phyloP scores from a whole-genome alignment of 2,329 filamentous ascomycete genomes.

The Aspergillus ochraceus region DNA sequence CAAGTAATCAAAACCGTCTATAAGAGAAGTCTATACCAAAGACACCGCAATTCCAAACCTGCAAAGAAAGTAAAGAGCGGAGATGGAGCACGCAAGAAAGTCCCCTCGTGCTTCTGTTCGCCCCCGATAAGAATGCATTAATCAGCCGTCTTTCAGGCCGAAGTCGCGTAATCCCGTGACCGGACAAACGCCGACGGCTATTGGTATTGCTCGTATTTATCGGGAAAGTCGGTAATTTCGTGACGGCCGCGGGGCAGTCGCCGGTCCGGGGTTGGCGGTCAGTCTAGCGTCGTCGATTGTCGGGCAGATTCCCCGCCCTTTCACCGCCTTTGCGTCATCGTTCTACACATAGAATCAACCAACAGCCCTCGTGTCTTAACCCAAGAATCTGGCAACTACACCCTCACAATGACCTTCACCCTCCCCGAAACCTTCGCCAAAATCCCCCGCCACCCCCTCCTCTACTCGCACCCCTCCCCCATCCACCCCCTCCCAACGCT shows the following conservation, averaged over 20 bases:
- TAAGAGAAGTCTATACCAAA: neutral
- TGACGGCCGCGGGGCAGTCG: neutral
- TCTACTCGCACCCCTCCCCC: conserved; percentile 32
- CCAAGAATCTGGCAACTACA: neutral
- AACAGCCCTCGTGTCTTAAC: neutral
- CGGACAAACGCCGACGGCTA: neutral
- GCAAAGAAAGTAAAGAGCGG: no score
- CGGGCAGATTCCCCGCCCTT: neutral
- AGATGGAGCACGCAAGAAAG: no score
- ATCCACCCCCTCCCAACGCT: conserved; percentile 32
- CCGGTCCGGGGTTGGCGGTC: no score
- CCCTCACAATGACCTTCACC: conserved; percentile 11
- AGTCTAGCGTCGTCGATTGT: no score
- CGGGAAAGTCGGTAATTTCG: neutral
- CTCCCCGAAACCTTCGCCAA: conserved; percentile 28
- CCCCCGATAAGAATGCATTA: conserved; percentile 13
- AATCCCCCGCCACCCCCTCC: conserved; percentile 29
- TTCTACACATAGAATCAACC: neutral
- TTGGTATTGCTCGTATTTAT: no score
- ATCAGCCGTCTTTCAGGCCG: conserved; percentile 1
- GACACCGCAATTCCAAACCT: no score
- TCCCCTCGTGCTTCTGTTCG: neutral
- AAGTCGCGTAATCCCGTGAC: neutral
- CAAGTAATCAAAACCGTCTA: neutral
- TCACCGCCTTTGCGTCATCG: neutral